Base-by-base conservation (phyloP, 768 basidiomycete genomes). In the Kwoniella pini region DNA sequence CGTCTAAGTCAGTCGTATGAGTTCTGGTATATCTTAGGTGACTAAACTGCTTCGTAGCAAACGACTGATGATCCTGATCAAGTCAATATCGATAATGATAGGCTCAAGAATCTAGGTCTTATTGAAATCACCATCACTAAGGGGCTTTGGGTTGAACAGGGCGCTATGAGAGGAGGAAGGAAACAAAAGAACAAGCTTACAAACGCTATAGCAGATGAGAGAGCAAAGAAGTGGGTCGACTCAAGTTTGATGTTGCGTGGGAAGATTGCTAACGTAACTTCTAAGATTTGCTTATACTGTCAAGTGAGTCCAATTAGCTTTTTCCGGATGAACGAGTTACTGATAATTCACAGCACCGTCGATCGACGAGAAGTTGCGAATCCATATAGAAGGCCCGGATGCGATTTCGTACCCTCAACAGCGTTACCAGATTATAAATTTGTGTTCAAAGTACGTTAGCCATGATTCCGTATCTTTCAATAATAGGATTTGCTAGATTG, bases 151-250 rank as follows among this genome's bases (percentile, higher is more conserved):
- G 33, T 36, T 15, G 33, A 36, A 22, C 22, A 42, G 17, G n/a
- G 17, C 44, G 6, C 4, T 6, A 5, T 15, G 7, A 22, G 48
- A 22, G 4, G 21, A 19, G 19, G 15, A 36, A 15, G 33, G 15
- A 36, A 36, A 36, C 33, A 12, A 3, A 39, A 7, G 24, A 15
- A 6, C 13, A 17, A 28, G 13, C 17, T 57, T n/a, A 49, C 13
- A n/a, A 24, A 19, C 11, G 57, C 31, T 11, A 33, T 27, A 15
- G 51, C 40, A 9, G 48, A 60, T 39, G 58, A 60, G 24, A 60
- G 53, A 13, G 19, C 40, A 6, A 60, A 60, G 19, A 60, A 60
- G 58, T 53, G 50, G 53, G 58, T 59, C 30, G n/a, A n/a, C n/a
- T n/a, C n/a, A n/a, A n/a, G n/a, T n/a, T n/a, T n/a, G n/a, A n/a